Base-by-base conservation (phyloP, 2,329 filamentous ascomycete genomes). In the Hypoxylon sp. region DNA sequence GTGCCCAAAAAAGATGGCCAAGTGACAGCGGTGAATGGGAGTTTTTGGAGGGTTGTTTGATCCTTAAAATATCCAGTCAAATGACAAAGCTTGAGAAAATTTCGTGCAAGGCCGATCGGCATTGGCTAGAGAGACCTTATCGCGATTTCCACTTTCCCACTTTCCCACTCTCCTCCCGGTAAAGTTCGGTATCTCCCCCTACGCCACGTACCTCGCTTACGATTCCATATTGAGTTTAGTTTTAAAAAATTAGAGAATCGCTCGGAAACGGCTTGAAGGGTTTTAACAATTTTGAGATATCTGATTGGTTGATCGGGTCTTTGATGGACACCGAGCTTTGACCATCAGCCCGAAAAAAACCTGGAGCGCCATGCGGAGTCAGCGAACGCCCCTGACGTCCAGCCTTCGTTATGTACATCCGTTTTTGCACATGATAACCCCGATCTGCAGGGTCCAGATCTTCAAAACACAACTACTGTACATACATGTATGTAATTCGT, bases 391-490 rank as follows among this genome's bases (percentile, higher is more conserved):
- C 37, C 55, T 61, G 59, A 53, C 31, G 17, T 62, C 60, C 37
- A 67, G 63, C 29, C 35, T 60, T 48, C 10, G 29, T 31, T 63
- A 22, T 22, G 19, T 22, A 54, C 67, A 57, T 42, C 39, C 33
- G 56, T 58, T 65, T 70, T 63, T 57, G 39, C 64, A 67, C 65
- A 64, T 63, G 61, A 65, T 47, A 65, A 31, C 51, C 24, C 8
- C n/a, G 68, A 74, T 74, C 71, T 67, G 57, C 72, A 69, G 68
- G 70, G 66, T 68, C 68, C 57, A 69, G 65, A 66, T 58, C 31
- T 50, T 22, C n/a, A 54, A 61, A 60, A 54, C 46, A 13, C 11
- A 24, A 9, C 33, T 39, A 26, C 26, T 4, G 26, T 26, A 19
- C 33, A 9, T 10, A n/a, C n/a, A n/a, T n/a, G n/a, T n/a, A 17